Evolutionary conservation across 1,284 basidiomycete genomes (phyloP).

Genomic region (Microbotryomycetes sp.): DNA sequence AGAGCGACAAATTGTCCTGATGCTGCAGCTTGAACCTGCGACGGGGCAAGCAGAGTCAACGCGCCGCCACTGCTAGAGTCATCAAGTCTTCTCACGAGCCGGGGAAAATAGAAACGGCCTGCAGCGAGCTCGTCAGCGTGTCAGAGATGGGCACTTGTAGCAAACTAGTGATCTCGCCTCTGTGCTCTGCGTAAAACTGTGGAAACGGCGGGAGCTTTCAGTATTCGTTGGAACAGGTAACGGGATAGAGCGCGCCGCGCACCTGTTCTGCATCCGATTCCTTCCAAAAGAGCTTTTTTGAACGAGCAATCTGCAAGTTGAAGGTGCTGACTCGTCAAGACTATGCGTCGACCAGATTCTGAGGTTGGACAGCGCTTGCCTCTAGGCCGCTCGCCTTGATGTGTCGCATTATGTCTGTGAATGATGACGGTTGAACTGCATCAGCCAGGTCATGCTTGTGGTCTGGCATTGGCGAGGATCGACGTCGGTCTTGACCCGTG

Average conservation of each 20-base stretch:
- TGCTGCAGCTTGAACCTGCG: conserved; percentile 28
- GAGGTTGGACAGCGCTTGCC: not conserved
- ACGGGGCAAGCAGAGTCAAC: not conserved
- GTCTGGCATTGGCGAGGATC: too few species aligned
- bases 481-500: not conserved
- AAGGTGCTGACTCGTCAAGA: not conserved
- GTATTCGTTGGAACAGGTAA: not conserved
- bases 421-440: not conserved
- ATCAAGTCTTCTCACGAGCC: conserved; percentile 17
- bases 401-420: conserved; percentile 16
- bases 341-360: not conserved
- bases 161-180: conserved; percentile 4
- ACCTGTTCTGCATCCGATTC: conserved; percentile 23
- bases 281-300: conserved; percentile 30
- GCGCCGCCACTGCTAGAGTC: too few species aligned
- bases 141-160: not conserved
- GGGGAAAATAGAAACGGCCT: conserved; percentile 36
- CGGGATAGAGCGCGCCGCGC: not conserved
- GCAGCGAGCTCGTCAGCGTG: too few species aligned
- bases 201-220: not conserved
- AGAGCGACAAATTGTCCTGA: conserved; percentile 33
- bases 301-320: conserved; percentile 27
- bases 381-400: conserved; percentile 32
- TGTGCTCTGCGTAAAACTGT: conserved; percentile 34
- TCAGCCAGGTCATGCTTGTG: not conserved